Percentiles rank a stretch among this genome's conserved stretches.
Conservation (phyloP, 1,284 basidiomycete genomes). For the Malassezia caprae region DNA sequence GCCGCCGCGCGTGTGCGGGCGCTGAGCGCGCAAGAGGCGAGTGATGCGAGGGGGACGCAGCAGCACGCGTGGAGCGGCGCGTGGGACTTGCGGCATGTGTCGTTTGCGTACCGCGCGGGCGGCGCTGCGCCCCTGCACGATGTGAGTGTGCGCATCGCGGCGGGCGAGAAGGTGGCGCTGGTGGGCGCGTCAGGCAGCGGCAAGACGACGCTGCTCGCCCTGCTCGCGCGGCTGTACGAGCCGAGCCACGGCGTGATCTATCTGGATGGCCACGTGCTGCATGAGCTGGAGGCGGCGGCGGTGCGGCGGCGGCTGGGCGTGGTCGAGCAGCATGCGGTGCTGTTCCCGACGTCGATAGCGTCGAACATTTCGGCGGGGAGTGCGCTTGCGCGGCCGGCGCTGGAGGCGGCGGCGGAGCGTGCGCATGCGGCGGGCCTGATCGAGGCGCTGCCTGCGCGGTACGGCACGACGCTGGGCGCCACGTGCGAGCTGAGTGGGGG, state of each 20-base stretch:
- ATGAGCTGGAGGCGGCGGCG: conserved; percentile 14
- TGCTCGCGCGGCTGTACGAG: conserved; percentile 41
- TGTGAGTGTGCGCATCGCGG: conserved; percentile 18
- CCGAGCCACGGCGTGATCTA: conserved; percentile 24
- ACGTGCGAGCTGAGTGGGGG: conserved; percentile 80
- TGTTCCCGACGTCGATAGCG: conserved; percentile 32
- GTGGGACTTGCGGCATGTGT: conserved; percentile 26
- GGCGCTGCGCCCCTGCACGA: conserved; percentile 19
- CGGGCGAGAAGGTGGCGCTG: conserved; percentile 41
- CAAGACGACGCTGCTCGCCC: conserved; percentile 37
- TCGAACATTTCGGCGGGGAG: conserved; percentile 38
- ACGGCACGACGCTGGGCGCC: conserved; percentile 77
- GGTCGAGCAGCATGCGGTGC: conserved; percentile 29
- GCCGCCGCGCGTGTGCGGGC: conserved; percentile 50
- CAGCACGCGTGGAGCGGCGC: not conserved
- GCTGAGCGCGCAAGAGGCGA: conserved; percentile 62
- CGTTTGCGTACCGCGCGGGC: conserved; percentile 23
- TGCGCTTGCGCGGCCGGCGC: conserved; percentile 49
- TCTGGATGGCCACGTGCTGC: conserved; percentile 21
- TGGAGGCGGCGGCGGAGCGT: conserved; percentile 61
- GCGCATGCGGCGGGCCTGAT: conserved; percentile 84
- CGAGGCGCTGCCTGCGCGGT: conserved; percentile 65
- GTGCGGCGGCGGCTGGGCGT: conserved; percentile 38
- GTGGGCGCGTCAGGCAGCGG: conserved; percentile 42
- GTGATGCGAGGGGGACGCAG: conserved; percentile 5